Percentiles rank a stretch among this genome's conserved stretches.
phyloP scores from a whole-genome alignment of 306 rosid species.

The Astragalus membranaceus region DNA sequence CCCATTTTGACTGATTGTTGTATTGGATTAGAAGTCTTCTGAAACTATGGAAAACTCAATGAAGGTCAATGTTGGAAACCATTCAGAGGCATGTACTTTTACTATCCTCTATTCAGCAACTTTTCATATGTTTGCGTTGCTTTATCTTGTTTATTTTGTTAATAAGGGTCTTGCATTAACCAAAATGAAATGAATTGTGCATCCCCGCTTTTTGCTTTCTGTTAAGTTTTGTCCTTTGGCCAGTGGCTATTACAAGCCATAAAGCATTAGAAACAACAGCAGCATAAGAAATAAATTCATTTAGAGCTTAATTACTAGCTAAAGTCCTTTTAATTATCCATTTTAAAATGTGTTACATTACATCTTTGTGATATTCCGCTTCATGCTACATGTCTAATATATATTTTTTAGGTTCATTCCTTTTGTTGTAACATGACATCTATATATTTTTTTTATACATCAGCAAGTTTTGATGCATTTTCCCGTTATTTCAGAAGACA shows the following conservation, averaged over 20 bases:
- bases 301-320: neutral
- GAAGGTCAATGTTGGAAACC: slow-evolving; percentile 23
- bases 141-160: neutral
- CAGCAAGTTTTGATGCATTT: neutral
- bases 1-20: slow-evolving; percentile 13
- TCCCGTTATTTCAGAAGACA: slow-evolving; percentile 21
- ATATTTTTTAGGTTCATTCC: slow-evolving; percentile 3
- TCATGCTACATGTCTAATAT: too few species aligned
- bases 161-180: neutral
- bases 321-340: neutral
- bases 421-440: neutral
- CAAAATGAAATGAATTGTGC: neutral
- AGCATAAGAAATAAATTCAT: neutral
- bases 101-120: neutral
- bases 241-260: neutral
- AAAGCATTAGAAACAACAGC: neutral
- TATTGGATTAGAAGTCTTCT: slow-evolving; percentile 32
- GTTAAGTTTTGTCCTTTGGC: neutral
- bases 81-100: slow-evolving; percentile 33
- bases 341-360: too few species aligned
- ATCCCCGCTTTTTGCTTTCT: neutral
- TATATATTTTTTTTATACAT: neutral
- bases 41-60: slow-evolving; percentile 45
- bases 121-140: neutral
- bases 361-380: too few species aligned